phyloP scores from a whole-genome alignment of 208 protist species.

The Acanthamoeba lenticulata region DNA sequence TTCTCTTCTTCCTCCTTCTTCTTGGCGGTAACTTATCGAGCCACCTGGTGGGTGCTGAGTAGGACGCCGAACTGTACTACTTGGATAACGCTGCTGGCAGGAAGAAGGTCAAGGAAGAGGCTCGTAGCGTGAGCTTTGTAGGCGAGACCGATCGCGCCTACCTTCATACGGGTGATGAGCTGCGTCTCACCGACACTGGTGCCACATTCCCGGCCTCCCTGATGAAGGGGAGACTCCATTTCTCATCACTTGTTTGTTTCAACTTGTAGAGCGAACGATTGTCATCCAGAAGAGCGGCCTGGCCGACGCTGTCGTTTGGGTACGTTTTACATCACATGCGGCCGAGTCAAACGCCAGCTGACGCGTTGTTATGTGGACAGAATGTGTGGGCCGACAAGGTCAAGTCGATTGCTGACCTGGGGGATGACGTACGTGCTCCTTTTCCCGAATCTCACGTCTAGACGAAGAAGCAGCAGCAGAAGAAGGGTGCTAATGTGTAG shows the following conservation, averaged over 20 bases:
- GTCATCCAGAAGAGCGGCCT: constrained; percentile 43
- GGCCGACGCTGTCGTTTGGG: constrained; percentile 56
- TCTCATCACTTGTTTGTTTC: not conserved
- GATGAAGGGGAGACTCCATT: not conserved
- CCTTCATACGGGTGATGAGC: constrained; percentile 11
- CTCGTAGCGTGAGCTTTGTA: not conserved
- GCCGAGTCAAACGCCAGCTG: not conserved
- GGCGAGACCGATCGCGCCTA: constrained; percentile 64
- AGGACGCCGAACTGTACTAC: constrained; percentile 35
- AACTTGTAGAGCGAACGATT: not conserved
- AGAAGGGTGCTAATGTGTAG: too few relatives aligned
- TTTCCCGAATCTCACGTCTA: not conserved
- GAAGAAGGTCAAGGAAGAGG: constrained; percentile 38
- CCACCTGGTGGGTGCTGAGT: not conserved
- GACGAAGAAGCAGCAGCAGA: not conserved
- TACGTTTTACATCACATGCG: not conserved
- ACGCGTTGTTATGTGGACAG: not conserved
- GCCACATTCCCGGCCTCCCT: not conserved
- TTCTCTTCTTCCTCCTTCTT: not conserved
- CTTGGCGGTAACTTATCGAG: not conserved
- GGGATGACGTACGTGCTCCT: not conserved
- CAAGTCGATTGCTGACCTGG: constrained; percentile 38
- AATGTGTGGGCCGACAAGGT: constrained; percentile 67
- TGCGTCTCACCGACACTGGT: constrained; percentile 1
- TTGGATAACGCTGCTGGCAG: constrained; percentile 12